Evolutionary conservation across 805 yeast genomes (phyloP), one percentile per base, ranked within the genome.

Genomic region (Cyberlindnera americana): DNA sequence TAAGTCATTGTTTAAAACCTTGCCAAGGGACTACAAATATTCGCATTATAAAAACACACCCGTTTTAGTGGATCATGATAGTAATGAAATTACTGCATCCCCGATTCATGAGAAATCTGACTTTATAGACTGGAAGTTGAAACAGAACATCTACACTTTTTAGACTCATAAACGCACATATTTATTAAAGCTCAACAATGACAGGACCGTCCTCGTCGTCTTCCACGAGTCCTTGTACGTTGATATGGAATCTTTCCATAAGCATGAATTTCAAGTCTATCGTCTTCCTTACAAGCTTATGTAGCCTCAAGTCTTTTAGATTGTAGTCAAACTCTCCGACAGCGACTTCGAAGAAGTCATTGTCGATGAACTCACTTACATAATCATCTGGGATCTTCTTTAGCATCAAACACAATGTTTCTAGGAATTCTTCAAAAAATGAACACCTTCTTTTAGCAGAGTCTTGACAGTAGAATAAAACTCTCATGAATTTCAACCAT

Each of bases 401-500:
- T 11, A 78, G 48, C 49, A 77, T 81, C 0, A 37, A 13, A 4
- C 41, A 42, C 6, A 76, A 38, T 1, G 60, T 11, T 0, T 40
- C 40, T 3, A 75, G 39, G 30, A 75, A 64, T 5, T 47, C 40
- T 0, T 44, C 33, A 17, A 61, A 64, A 25, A 75, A 57, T 0
- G 29, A 16, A 0, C 54, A 43, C 11, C 62, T 43, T 3, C 42
- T 29, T 2, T 21, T 32, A 3, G 72, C 37, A 13, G 65, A 41
- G 5, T 59, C 56, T 19, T 50, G 51, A 37, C 69, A 64, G 34
- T 63, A 57, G 45, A 69, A 62, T 3, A 73, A 19, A 10, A 82
- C 52, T 33, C 67, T 69, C 11, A 76, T 47, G 25, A 81, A 46
- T 15, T 64, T 66, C 38, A 73, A 66, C 90, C 90, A 83, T 48